Conservation (phyloP, 768 basidiomycete genomes). For the Cystobasidium tubakii region DNA sequence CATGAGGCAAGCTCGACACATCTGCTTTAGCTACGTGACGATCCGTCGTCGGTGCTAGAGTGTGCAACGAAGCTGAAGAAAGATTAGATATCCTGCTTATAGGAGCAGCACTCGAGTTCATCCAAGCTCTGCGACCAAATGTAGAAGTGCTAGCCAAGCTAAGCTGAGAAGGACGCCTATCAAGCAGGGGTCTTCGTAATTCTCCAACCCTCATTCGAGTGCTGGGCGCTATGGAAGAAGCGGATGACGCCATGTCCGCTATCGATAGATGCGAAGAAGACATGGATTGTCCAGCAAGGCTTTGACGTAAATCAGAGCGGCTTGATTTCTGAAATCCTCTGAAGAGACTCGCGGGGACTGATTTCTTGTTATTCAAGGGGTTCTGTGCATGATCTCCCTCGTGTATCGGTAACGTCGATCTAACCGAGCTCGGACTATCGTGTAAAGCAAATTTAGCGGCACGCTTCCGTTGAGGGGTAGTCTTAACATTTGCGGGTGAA, state of each 20-base stretch:
- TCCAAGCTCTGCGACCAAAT: background rate
- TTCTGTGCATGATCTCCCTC: background rate
- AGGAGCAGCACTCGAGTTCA: background rate
- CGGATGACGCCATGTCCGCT: background rate
- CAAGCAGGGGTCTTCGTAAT: background rate
- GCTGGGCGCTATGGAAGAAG: background rate
- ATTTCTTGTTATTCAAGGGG: background rate
- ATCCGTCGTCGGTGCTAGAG: background rate
- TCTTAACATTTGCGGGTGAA: background rate
- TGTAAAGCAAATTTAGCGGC: background rate
- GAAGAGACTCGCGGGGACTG: background rate
- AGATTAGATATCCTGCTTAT: background rate
- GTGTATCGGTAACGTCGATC: background rate
- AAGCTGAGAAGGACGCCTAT: background rate
- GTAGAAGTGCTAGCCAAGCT: background rate
- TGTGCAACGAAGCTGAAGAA: slow-evolving; percentile 1
- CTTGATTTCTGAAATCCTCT: background rate
- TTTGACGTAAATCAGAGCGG: background rate
- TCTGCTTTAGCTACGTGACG: background rate
- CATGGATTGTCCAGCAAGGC: background rate
- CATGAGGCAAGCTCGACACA: slow-evolving; percentile 7
- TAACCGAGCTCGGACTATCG: background rate
- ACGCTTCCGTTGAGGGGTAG: background rate
- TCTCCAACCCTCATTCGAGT: background rate
- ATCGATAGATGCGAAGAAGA: background rate